phyloP scores from a whole-genome alignment of 768 basidiomycete species.

The Cantharellus cinnabarinus region DNA sequence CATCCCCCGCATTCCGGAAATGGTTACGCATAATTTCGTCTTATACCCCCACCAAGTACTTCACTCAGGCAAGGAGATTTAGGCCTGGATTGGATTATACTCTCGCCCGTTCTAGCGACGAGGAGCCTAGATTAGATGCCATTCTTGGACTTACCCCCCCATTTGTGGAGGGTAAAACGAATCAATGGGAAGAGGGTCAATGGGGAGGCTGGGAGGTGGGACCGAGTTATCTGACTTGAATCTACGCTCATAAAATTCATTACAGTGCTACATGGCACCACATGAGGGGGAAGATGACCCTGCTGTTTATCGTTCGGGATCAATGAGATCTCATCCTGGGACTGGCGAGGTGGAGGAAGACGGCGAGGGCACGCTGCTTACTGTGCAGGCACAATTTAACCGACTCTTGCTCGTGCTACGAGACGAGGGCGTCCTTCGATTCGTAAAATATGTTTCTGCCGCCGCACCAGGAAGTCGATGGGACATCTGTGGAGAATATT shows the following conservation, averaged over 20 bases:
- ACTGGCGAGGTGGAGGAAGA: conserved; percentile 27
- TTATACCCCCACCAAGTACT: conserved; percentile 49
- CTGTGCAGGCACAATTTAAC: conserved; percentile 80
- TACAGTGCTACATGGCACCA: conserved; percentile 81
- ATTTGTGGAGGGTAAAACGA: conserved; percentile 12
- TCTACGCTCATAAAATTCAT: neutral
- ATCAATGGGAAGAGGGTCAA: conserved; percentile 45
- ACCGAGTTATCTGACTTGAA: conserved; percentile 5
- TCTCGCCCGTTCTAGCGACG: conserved; percentile 70
- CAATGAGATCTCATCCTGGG: neutral
- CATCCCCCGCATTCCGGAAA: conserved; percentile 68
- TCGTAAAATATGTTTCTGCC: conserved; percentile 87
- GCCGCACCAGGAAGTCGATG: conserved; percentile 78
- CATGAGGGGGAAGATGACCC: conserved; percentile 92
- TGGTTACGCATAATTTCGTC: conserved; percentile 62
- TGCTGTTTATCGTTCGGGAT: conserved; percentile 60
- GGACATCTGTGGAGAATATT: conserved; percentile 86
- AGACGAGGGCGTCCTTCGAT: conserved; percentile 78
- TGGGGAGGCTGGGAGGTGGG: conserved; percentile 91
- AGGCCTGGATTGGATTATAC: conserved; percentile 89
- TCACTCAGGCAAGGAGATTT: conserved; percentile 71
- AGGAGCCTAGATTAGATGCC: conserved; percentile 65
- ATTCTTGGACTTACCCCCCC: conserved; percentile 67
- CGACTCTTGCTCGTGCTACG: conserved; percentile 71
- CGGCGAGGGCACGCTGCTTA: conserved; percentile 61